A percentile compares a stretch with the other conserved stretches of the same genome.
These are phyloP conservation scores for Allium sativum DNA, from an alignment of 106 monocot species.

Conservation along the genomic window DNA sequence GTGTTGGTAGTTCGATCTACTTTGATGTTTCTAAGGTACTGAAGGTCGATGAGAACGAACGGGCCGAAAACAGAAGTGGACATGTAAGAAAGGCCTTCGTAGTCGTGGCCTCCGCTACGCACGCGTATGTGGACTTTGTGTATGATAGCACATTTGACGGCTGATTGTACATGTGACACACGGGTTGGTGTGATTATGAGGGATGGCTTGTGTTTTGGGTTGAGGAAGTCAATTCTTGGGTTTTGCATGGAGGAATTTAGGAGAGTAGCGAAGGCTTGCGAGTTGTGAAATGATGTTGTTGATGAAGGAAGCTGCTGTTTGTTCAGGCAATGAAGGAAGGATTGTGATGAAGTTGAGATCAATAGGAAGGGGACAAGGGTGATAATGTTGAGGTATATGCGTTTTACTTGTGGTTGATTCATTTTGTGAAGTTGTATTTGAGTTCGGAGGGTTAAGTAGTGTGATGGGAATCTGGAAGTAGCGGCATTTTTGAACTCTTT, in stretches of 20 bases:
- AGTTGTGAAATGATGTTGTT: slow-evolving; percentile 1
- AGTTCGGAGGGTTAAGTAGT: no score
- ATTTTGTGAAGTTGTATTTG: neutral
- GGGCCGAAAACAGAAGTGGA: slow-evolving; percentile 2
- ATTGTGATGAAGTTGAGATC: neutral
- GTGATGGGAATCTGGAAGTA: no score
- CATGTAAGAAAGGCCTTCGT: slow-evolving; percentile 14
- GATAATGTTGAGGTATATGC: neutral
- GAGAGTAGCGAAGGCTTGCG: slow-evolving; percentile 2
- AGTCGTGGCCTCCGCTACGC: slow-evolving; percentile 5
- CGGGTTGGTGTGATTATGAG: slow-evolving; percentile 25
- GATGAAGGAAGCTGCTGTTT: neutral
- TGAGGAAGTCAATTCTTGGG: slow-evolving; percentile 10
- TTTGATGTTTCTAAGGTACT: slow-evolving; percentile 16
- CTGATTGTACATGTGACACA: neutral
- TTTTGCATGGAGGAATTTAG: slow-evolving; percentile 26
- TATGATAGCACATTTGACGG: neutral
- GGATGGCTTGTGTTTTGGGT: slow-evolving; percentile 10
- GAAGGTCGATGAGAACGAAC: slow-evolving; percentile 40
- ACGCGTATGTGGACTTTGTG: neutral
- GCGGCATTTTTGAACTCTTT: no score
- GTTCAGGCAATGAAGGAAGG: slow-evolving; percentile 25
- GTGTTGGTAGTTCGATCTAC: slow-evolving; percentile 10
- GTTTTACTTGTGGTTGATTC: neutral
- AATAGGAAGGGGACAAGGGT: neutral